Evolutionary conservation across 2,329 filamentous ascomycete genomes (phyloP).

Genomic region (Scedosporium apiospermum): DNA sequence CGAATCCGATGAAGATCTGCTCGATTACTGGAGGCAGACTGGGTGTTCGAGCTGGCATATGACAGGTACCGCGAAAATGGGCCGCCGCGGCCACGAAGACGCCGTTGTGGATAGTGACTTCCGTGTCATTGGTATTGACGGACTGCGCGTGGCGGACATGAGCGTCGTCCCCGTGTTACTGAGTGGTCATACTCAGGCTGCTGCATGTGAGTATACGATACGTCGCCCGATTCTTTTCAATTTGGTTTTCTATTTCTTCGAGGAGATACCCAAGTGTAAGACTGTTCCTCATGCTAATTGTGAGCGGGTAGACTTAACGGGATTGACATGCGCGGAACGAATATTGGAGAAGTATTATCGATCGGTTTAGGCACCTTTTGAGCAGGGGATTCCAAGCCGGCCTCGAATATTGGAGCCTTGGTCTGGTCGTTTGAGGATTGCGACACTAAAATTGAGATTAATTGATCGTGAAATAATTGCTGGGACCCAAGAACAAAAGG

Average conservation of each 20-base stretch:
- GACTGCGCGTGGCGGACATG: constrained; percentile 21
- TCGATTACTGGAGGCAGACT: constrained; percentile 31
- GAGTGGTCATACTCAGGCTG: constrained; percentile 29
- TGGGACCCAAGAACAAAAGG: too few relatives aligned
- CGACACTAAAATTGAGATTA: too few relatives aligned
- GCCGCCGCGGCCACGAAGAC: constrained; percentile 27
- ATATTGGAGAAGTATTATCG: constrained; percentile 39
- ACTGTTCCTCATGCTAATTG: background rate
- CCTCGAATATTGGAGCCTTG: too few relatives aligned
- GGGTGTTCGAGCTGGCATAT: constrained; percentile 43
- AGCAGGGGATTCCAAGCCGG: too few relatives aligned
- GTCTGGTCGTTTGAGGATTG: too few relatives aligned
- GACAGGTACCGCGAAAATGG: constrained; percentile 50
- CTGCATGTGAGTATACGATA: constrained; percentile 25
- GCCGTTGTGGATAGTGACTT: constrained; percentile 25
- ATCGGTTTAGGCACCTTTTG: too few relatives aligned
- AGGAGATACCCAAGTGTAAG: too few relatives aligned
- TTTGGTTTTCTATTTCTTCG: too few relatives aligned
- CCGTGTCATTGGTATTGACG: constrained; percentile 21
- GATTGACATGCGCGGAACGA: constrained; percentile 39
- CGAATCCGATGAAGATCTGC: constrained; percentile 43
- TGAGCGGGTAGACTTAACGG: constrained; percentile 32
- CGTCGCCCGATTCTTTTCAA: constrained; percentile 31
- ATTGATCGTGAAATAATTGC: too few relatives aligned
- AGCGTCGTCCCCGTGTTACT: constrained; percentile 15